phyloP scores from a whole-genome alignment of 345 rosid species.

The Populus deltoides region DNA sequence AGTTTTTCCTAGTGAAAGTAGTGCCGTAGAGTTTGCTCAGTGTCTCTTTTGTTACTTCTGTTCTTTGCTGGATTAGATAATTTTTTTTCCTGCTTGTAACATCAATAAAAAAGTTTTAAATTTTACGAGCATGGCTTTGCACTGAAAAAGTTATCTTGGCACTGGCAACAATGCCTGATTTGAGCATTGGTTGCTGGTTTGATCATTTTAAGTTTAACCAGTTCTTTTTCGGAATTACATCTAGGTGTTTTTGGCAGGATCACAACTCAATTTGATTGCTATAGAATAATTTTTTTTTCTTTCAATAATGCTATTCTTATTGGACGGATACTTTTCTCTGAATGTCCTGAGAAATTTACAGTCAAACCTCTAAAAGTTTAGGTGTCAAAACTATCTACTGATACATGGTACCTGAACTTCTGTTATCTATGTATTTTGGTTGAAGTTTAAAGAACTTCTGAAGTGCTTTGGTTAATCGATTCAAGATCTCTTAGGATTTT shows the following conservation, averaged over 20 bases:
- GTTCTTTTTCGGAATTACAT: neutral
- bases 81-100: neutral
- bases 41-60: neutral
- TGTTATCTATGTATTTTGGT: neutral
- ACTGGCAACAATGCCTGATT: neutral
- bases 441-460: neutral
- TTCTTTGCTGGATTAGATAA: too few species aligned
- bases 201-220: neutral
- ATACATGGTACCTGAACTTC: neutral
- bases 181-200: neutral
- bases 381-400: neutral
- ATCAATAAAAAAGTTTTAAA: neutral
- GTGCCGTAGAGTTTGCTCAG: neutral
- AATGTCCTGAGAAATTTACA: neutral
- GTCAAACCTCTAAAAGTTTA: neutral
- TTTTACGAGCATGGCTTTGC: neutral
- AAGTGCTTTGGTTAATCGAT: neutral
- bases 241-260: neutral
- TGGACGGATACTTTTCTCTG: neutral
- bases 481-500: neutral
- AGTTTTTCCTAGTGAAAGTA: neutral
- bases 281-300: neutral
- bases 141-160: neutral
- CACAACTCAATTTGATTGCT: neutral
- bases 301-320: neutral